Conservation (phyloP, 371 early-diverging fungal species). For the Lichtheimia hyalospora region DNA sequence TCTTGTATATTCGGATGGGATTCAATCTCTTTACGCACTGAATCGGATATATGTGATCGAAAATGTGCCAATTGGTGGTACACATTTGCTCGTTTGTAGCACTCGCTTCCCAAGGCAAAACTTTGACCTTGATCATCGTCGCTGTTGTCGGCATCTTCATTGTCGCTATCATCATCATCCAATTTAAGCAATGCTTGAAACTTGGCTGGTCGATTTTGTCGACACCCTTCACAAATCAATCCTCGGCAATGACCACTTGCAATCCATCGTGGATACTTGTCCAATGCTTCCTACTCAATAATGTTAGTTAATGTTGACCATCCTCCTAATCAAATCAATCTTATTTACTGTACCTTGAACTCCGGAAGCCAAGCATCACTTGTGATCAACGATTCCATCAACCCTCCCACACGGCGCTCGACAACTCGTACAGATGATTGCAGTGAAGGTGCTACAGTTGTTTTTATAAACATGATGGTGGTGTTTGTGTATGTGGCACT, state of each 20-base stretch:
- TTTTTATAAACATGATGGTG: constrained; percentile 3
- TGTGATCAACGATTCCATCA: constrained; percentile 12
- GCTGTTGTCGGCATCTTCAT: background rate
- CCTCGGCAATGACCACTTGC: background rate
- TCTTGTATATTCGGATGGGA: background rate
- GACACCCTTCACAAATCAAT: constrained; percentile 18
- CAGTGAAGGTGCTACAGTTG: constrained; percentile 11
- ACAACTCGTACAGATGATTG: constrained; percentile 12
- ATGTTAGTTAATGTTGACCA: background rate
- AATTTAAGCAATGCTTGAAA: constrained; percentile 4
- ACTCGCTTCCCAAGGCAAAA: constrained; percentile 20
- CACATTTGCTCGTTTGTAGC: constrained; percentile 21
- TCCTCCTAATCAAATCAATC: too few species aligned
- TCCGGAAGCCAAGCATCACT: constrained; percentile 25
- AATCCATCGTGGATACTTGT: constrained; percentile 14
- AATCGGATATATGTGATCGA: constrained; percentile 17
- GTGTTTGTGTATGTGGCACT: background rate
- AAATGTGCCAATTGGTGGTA: constrained; percentile 23
- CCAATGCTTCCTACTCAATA: constrained; percentile 15
- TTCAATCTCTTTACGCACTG: constrained; percentile 16
- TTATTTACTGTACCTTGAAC: constrained; percentile 17
- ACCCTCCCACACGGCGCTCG: constrained; percentile 17
- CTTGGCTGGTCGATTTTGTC: constrained; percentile 14
- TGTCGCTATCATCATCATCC: constrained; percentile 9
- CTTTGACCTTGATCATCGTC: background rate